phyloP scores from a whole-genome alignment of 306 rosid genomes.

The Sicyos baderoa region DNA sequence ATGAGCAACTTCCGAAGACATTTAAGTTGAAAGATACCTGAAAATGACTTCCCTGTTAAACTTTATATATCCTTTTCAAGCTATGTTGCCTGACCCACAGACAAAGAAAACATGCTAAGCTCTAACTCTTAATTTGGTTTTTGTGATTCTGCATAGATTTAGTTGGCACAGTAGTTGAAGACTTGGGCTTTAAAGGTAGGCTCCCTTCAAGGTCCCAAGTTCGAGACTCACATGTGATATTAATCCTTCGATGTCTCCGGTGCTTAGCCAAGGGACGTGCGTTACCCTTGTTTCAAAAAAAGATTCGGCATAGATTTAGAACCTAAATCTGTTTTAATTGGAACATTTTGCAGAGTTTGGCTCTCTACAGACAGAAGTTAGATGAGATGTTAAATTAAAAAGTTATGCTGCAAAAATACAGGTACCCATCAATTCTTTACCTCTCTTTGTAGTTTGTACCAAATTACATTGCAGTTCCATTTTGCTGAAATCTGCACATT shows the following conservation, averaged over 20 bases:
- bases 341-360: constrained; percentile 40
- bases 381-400: constrained; percentile 39
- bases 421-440: constrained; percentile 23
- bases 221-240: no score
- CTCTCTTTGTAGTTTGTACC: no score
- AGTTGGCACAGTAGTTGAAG: no score
- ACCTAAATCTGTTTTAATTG: background rate
- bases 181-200: no score
- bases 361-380: constrained; percentile 55
- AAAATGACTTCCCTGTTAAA: background rate
- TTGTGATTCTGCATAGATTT: background rate
- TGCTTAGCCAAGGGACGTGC: no score
- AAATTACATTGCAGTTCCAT: background rate
- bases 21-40: background rate
- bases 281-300: no score
- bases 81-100: background rate
- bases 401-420: constrained; percentile 1
- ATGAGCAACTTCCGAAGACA: background rate
- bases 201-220: no score
- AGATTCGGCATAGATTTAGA: background rate
- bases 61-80: background rate
- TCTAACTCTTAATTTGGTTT: background rate
- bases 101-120: background rate
- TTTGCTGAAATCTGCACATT: background rate
- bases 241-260: no score